A percentile compares a stretch with the other conserved stretches of the same genome.
Conservation (phyloP, 2,329 filamentous ascomycete species). For the Nannizzia gypsea region DNA sequence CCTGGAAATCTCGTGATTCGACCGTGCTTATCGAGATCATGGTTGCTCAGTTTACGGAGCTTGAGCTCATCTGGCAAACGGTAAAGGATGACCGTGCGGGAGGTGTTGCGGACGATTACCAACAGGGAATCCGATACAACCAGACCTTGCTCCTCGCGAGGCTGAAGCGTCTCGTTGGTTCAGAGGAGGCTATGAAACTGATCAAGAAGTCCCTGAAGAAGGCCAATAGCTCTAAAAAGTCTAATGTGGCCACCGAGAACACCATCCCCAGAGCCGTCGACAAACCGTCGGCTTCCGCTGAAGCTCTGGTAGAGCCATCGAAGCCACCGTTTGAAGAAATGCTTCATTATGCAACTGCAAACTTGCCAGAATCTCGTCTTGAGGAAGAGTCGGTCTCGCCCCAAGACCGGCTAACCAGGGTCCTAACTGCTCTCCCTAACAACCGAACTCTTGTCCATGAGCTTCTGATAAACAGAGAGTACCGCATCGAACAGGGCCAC, state of each 20-base stretch:
- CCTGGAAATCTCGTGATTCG: constrained; percentile 54
- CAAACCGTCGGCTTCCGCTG: constrained; percentile 23
- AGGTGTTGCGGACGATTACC: constrained; percentile 51
- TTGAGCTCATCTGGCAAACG: constrained; percentile 56
- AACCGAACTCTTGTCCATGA: constrained; percentile 54
- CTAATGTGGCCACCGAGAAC: constrained; percentile 41
- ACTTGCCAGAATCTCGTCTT: constrained; percentile 22
- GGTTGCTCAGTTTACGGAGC: constrained; percentile 53
- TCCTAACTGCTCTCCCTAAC: constrained; percentile 49
- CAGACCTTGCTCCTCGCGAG: constrained; percentile 51
- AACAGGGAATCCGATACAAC: constrained; percentile 53
- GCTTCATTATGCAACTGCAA: constrained; percentile 24
- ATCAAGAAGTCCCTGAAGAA: constrained; percentile 51
- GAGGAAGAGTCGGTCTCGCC: constrained; percentile 22
- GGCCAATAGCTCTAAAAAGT: constrained; percentile 42
- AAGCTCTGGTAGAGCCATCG: constrained; percentile 16
- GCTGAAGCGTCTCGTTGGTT: constrained; percentile 50
- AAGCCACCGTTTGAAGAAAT: constrained; percentile 28
- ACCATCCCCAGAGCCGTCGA: constrained; percentile 46
- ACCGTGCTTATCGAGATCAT: constrained; percentile 53
- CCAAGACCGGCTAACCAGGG: constrained; percentile 36
- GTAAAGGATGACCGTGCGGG: constrained; percentile 52
- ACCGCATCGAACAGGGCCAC: constrained; percentile 43
- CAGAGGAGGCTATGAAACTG: constrained; percentile 47
- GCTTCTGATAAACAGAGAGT: constrained; percentile 52